Evolutionary conservation across 768 basidiomycete species (phyloP), one percentile per base, ranked within the genome.

Genomic region (Chalciporus chontae): DNA sequence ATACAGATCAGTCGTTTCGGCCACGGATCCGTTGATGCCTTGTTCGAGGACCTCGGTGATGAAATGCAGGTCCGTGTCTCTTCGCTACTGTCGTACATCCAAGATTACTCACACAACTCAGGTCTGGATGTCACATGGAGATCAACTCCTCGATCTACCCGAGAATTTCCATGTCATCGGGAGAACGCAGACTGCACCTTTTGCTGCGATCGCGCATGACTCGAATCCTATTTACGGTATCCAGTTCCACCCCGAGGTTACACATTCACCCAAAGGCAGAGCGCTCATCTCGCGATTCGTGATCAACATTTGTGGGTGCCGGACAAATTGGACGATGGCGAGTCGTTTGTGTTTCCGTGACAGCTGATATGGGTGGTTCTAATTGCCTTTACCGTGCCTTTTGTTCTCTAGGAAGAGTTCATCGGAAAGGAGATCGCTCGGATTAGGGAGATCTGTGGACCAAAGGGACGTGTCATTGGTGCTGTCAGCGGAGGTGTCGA

Each of bases 71-170:
- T 91, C 58, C 38, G 73, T 57, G 11, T 48, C 17, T 43, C 29
- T 26, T 26, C 3, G 3, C 26, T 26, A 45, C 9, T 37, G 17
- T 39, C 6, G 13, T 29, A 19, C 48, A 26, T 19, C 1, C 13
- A 11, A 8, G 26, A 26, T 26, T 13, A 24, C 8, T 23, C 17
- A 36, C 29, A 48, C n/a, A 47, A 42, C 42, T 24, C 54, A 98
- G 95, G 95, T 98, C 43, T 98, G 96, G 96, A 98, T 98, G 96
- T 97, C 95, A 15, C 96, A 99, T 65, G 94, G 94, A 10, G 96
- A 98, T 70, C 92, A 95, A 56, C 78, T 98, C 29, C 87, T 84
- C 23, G 80, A 77, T 43, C 79, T 87, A 2, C 96, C 95, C 14
- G 71, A 83, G 0, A 74, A 86, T 59, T 99, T 96, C 71, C 84